Evolutionary conservation across 495 filamentous ascomycete species (phyloP).

Genomic region (Trichoderma parareesei): DNA sequence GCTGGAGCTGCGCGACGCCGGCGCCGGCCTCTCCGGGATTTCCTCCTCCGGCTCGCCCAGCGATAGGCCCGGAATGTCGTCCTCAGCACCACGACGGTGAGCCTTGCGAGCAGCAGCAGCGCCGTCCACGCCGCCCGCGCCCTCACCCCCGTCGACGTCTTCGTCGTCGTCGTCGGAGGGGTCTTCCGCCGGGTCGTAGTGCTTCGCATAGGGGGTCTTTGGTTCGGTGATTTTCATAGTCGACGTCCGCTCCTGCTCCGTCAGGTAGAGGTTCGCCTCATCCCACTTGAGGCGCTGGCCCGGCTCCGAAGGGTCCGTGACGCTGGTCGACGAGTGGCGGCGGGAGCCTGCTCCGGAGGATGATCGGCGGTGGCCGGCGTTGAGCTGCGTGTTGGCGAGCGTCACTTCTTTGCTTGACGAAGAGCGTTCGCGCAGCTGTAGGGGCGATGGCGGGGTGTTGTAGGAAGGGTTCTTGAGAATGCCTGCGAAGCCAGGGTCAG

Average conservation of each 20-base stretch:
- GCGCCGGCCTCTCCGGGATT: conserved; percentile 38
- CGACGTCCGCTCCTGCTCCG: conserved; percentile 85
- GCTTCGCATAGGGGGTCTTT: conserved; percentile 89
- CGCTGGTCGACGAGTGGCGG: conserved; percentile 54
- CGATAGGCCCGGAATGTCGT: conserved; percentile 86
- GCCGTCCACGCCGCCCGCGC: conserved; percentile 49
- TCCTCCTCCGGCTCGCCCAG: conserved; percentile 90
- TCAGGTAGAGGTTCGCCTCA: conserved; percentile 91
- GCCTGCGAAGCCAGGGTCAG: conserved; percentile 41
- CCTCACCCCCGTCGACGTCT: background rate
- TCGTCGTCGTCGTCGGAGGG: conserved; percentile 69
- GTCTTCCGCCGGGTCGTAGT: conserved; percentile 84
- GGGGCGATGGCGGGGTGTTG: conserved; percentile 41
- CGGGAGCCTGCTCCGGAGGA: conserved; percentile 64
- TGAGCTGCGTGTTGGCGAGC: conserved; percentile 85
- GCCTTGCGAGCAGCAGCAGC: conserved; percentile 28
- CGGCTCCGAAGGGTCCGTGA: conserved; percentile 33
- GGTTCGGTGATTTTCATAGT: conserved; percentile 99
- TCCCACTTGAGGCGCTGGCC: conserved; percentile 89
- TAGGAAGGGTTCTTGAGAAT: conserved; percentile 89
- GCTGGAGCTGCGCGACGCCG: conserved; percentile 49
- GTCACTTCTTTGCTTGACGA: conserved; percentile 76
- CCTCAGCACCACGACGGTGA: conserved; percentile 22
- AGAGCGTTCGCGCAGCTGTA: conserved; percentile 28
- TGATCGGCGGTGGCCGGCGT: conserved; percentile 82